Base-by-base conservation (phyloP, 805 yeast genomes). In the Pichia insulana region DNA sequence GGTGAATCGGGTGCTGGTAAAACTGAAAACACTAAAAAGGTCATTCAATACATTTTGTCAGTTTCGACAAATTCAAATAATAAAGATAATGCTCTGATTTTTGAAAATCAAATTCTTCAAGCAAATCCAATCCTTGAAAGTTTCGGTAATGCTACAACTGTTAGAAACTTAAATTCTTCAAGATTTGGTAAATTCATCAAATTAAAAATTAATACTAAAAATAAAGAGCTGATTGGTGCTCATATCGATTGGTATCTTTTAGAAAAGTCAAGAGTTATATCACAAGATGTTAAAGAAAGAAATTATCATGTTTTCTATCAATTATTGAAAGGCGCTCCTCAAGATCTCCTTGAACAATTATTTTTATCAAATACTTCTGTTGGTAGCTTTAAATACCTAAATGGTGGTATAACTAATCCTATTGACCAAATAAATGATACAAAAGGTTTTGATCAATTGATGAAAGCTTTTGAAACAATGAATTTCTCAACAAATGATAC, bases 1-100 rank as follows among this genome's bases (percentile, higher is more conserved):
- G 99, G 99, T 50, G 99, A 92, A 59, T 83, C 95, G 19, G 99
- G 99, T 51, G 98, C 99, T 0, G 99, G 99, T 41, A 92, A 92
- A 59, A 92, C 99, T 0, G 98, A 92, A 64, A 92, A 87, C 52
- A 92, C 99, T 4, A 92, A 92, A 61, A 88, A 84, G 57, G 88
- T 92, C 42, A 82, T 92, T 46, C 97, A 89, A 59, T 92, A 88
- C 59, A 70, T 92, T 43, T 86, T 96, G 1, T 78, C 86, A 7
- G 80, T 86, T 22, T 77, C 94, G 2, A 51, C 63, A 13, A 44
- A 53, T 15, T 53, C 52, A 10, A 37, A 47, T 7, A 51, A 56
- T 28, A 50, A 49, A 30, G 48, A 47, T 34, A 54, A 43, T 7
- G 53, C 63, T 11, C 57, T 66, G 13, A 68, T 73, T 36, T 83